Conservation (phyloP, 129 eudicot genomes). For the Ambrosia artemisiifolia region DNA sequence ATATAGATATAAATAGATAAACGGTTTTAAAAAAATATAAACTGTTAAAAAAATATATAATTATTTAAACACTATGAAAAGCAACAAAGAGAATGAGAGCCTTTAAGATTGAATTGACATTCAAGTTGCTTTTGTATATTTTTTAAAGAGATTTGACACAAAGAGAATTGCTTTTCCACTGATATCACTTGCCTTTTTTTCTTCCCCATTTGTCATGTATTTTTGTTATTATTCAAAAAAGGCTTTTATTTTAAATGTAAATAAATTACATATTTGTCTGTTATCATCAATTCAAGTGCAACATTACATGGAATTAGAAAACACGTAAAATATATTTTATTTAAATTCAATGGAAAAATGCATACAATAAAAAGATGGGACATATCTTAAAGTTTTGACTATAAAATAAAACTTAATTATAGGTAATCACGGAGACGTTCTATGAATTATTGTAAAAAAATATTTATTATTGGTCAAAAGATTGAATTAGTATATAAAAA, state of each 20-base stretch:
- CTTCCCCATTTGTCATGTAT: slow-evolving; percentile 15
- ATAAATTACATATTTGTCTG: neutral
- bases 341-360: neutral
- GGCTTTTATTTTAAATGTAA: neutral
- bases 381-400: neutral
- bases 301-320: neutral
- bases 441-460: neutral
- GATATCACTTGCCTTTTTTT: slow-evolving; percentile 15
- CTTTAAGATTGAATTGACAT: slow-evolving; percentile 27
- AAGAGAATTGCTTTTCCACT: slow-evolving; percentile 26
- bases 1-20: neutral
- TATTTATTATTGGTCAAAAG: neutral
- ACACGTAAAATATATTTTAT: neutral
- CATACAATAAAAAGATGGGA: neutral
- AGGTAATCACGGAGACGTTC: neutral
- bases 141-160: slow-evolving; percentile 28
- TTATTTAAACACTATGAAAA: slow-evolving; percentile 10
- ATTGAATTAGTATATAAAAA: neutral
- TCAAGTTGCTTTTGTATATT: slow-evolving; percentile 22
- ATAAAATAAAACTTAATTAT: neutral
- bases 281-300: neutral
- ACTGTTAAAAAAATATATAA: too few species aligned
- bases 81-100: slow-evolving; percentile 25
- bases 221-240: neutral
- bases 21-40: too few species aligned